These are phyloP conservation scores for Alternaria incomplexa DNA, from an alignment of 2,329 filamentous ascomycete genomes.

Conservation along the genomic window DNA sequence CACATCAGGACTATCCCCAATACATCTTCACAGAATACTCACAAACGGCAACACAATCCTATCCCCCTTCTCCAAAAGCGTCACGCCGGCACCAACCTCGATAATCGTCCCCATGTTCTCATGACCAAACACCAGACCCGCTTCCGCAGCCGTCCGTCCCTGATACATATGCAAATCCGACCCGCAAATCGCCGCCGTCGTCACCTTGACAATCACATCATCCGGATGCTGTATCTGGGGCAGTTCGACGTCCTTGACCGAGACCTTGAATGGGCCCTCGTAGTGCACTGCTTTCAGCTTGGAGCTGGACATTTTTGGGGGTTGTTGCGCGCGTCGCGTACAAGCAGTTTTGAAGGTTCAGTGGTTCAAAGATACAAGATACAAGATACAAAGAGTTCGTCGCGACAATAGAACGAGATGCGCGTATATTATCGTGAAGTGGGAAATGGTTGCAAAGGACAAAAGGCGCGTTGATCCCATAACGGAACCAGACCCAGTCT, in stretches of 20 bases:
- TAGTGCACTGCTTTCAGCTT: conserved; percentile 70
- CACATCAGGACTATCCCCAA: too few relatives aligned
- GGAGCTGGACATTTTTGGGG: conserved; percentile 13
- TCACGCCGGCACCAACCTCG: conserved; percentile 64
- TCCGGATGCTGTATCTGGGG: conserved; percentile 69
- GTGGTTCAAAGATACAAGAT: too few relatives aligned
- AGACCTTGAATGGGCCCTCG: conserved; percentile 66
- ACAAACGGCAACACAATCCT: conserved; percentile 68
- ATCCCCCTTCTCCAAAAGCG: conserved; percentile 66
- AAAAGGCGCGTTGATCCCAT: not conserved
- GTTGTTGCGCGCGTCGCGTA: not conserved
- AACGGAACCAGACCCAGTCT: not conserved
- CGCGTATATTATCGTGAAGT: not conserved
- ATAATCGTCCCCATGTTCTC: conserved; percentile 67
- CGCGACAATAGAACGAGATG: not conserved
- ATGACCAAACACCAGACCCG: conserved; percentile 67
- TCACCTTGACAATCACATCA: conserved; percentile 70
- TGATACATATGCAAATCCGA: conserved; percentile 67
- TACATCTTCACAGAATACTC: not conserved
- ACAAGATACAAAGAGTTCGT: not conserved
- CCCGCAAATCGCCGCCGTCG: conserved; percentile 66
- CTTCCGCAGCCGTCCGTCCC: conserved; percentile 66
- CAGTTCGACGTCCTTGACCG: conserved; percentile 64
- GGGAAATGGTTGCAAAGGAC: not conserved
- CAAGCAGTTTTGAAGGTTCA: too few relatives aligned